Evolutionary conservation across 768 basidiomycete genomes (phyloP), one percentile per base, ranked within the genome.

Genomic region (Termitomyces sp.): DNA sequence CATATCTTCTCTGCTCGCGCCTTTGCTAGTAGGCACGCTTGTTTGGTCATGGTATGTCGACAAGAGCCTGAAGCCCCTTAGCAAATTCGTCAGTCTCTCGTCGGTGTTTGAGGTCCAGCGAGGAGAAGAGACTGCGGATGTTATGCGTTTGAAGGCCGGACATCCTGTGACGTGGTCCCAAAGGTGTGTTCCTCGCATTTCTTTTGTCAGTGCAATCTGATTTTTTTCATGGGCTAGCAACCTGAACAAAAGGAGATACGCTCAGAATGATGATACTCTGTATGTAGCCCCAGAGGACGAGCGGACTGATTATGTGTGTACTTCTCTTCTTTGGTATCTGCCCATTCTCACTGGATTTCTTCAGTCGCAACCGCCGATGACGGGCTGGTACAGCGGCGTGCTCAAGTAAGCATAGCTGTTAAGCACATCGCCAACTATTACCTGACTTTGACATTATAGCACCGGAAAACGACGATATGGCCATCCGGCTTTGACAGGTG

Each of bases 241-340:
- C 65, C 70, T 98, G 55, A 96, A 86, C 65, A 82, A 90, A 51
- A 78, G 91, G 58, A 78, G 95, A 62, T 98, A 98, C 67, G 92
- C 91, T 2, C 86, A 92, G 66, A 93, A 94, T 65, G 95, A 97
- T 62, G 95, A 97, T 62, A 94, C 90, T 1, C 70, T 98, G 32
- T 98, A 98, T 66, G 92, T 97, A 53, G 96, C 95, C 5, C 94
- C 94, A 0, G 93, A 95, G 65, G 94, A 96, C 68, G 90, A 91
- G 63, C 78, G 90, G 35, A 95, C 94, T 18, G 92, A 95, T 72
- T 95, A 95, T 70, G 90, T 89, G 61, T 59, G 80, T 71, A 40
- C 3, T 16, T 18, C 33, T 44, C 55, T 38, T 28, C 28, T 53
- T 22, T 38, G 32, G 16, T 32, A 35, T 20, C 18, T 5, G 16